These are phyloP conservation scores for Eremothecium sinecaudum DNA, from an alignment of 1,139 yeast species.

Conservation along the genomic window DNA sequence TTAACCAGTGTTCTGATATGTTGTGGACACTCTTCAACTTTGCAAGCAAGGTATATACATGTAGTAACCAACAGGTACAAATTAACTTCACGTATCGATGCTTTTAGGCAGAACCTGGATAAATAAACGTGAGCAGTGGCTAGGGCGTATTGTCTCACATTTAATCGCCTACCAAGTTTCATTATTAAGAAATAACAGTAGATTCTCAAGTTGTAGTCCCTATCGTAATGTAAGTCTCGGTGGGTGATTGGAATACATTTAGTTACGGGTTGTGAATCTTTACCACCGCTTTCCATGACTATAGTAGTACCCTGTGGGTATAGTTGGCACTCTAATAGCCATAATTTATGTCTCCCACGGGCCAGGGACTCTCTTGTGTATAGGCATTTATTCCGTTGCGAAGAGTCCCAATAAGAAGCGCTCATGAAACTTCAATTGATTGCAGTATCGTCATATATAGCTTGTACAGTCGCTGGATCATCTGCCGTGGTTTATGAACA, in stretches of 20 bases:
- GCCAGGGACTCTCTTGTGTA: constrained; percentile 41
- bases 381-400: constrained; percentile 57
- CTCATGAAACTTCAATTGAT: too few species aligned
- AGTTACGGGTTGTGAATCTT: constrained; percentile 24
- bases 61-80: constrained; percentile 74
- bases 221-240: constrained; percentile 43
- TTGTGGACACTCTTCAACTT: constrained; percentile 91
- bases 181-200: constrained; percentile 61
- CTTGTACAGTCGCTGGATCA: too few species aligned
- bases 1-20: constrained; percentile 75
- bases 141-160: constrained; percentile 69
- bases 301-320: constrained; percentile 29
- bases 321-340: constrained; percentile 31
- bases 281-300: constrained; percentile 21
- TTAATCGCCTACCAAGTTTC: constrained; percentile 68
- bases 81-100: constrained; percentile 71
- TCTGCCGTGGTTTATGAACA: too few species aligned
- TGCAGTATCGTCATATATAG: too few species aligned
- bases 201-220: constrained; percentile 47
- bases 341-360: constrained; percentile 34
- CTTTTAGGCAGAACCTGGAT: constrained; percentile 62
- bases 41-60: constrained; percentile 81
- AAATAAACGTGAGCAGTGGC: constrained; percentile 85
- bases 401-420: constrained; percentile 61
- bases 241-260: constrained; percentile 36